Evolutionary conservation across 176 grass and related monocot species (phyloP), one percentile per base, ranked within the genome.

Genomic region (Neostapfia colusana): DNA sequence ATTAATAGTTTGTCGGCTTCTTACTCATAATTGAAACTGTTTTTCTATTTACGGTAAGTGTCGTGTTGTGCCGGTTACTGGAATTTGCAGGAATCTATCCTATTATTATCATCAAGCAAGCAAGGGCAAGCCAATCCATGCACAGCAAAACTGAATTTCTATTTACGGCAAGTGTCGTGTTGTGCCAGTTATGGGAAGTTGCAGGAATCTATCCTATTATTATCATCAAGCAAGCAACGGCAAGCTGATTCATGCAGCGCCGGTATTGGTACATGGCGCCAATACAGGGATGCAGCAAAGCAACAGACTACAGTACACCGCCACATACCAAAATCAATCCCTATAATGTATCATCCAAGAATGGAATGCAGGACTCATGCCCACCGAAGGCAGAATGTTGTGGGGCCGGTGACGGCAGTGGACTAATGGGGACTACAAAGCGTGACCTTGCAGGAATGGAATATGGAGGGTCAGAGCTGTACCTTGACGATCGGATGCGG

Each of bases 401-500:
- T n/a, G 36, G 35, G 2, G 24, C 56, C 34, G 63, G 36, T 21
- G 4, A 14, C 17, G 26, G 38, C 18, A 0, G 59, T 10, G 6
- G 56, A 58, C 55, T 58, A 58, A 10, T 26, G 55, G 55, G 12
- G 9, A 58, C 21, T 57, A 57, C 3, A 13, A 20, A 50, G 65
- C 11, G 64, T 40, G 73, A 20, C 12, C 41, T 41, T 24, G 27
- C 36, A 25, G n/a, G 23, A 54, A 12, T 3, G n/a, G 24, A 15
- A 46, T 20, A 31, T 53, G 10, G 23, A 23, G 43, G 55, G 23
- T 55, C 23, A 18, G 0, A 7, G 50, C 10, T 4, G 43, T 81
- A 86, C 84, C 78, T 86, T 86, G 84, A 26, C 7, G 53, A 61
- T 86, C 71, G 37, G 84, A 86, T 7, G 84, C 84, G 16, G 44